Conservation (phyloP, 2,329 filamentous ascomycete species). For the Scedosporium boydii region DNA sequence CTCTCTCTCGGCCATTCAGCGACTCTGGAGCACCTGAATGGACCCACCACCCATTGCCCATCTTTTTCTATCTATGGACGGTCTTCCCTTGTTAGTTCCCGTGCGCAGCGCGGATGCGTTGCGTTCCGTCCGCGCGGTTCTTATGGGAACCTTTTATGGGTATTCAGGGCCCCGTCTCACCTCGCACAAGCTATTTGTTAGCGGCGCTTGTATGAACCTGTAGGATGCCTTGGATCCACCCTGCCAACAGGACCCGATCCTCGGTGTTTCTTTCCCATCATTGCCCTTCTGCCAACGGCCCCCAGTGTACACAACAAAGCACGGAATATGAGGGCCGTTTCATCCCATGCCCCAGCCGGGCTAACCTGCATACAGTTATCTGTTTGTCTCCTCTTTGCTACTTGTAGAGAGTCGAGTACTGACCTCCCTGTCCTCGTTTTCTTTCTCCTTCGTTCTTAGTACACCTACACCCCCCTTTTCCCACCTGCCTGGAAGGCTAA, state of each 20-base stretch:
- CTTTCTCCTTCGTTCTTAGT: background rate
- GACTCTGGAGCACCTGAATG: background rate
- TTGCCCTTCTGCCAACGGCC: background rate
- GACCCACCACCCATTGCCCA: background rate
- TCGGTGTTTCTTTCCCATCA: background rate
- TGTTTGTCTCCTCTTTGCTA: background rate
- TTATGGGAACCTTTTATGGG: background rate
- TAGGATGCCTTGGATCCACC: background rate
- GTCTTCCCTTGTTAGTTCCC: constrained; percentile 1
- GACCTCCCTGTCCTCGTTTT: background rate
- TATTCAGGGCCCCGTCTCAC: background rate
- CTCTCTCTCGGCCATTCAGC: background rate
- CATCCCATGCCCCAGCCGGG: background rate
- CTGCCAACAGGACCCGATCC: background rate
- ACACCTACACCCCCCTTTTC: background rate
- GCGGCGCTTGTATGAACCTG: constrained; percentile 6
- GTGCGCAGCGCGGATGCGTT: constrained; percentile 5
- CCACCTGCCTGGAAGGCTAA: background rate
- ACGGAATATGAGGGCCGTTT: background rate
- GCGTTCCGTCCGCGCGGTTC: constrained; percentile 7
- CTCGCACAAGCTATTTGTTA: background rate
- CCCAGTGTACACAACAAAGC: background rate
- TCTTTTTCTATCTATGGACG: constrained; percentile 7
- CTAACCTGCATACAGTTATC: background rate
- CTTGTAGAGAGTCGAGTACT: background rate